Evolutionary conservation across 192 early-diverging fungal species (phyloP), one percentile per base, ranked within the genome.

Genomic region (Podila clonocystis): DNA sequence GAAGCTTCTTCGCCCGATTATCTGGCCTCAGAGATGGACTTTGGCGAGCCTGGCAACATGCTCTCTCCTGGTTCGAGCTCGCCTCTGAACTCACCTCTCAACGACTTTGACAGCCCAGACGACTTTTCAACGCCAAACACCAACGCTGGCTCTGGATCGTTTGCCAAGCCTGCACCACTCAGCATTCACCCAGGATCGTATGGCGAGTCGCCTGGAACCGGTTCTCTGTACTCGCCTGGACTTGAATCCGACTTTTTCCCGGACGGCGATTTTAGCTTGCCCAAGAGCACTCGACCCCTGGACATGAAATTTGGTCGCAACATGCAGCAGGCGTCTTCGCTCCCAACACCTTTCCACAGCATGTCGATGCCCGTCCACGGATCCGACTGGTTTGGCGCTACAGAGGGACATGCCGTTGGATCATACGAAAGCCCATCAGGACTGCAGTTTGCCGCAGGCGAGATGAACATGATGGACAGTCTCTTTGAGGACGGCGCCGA

Each of bases 401-500:
- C 77, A 4, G 77, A 80, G 26, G 77, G 76, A 12, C 77, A 80
- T 68, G 57, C 62, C 17, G 66, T 80, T 6, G 77, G 77, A 5
- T 80, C 77, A 3, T 80, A 72, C 26, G 77, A 80, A 49, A 80
- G 72, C 57, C 76, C 65, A 8, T 58, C 77, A 9, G 77, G 77
- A 4, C 70, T 80, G 5, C 77, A 80, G 57, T 80, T 77, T 70
- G 67, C 57, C 0, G 41, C 68, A 5, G 75, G 73, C n/a, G 75
- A 76, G 58, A 72, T 72, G 74, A 78, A 71, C 34, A 75, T 87
- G 72, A 84, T 83, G 65, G 85, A 85, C 74, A 86, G 69, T 30
- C 69, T 79, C 31, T 80, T 80, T 65, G 77, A 89, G 61, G 85
- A 86, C 30, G 86, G 75, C 62, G 82, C 82, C 63, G 86, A 85